Evolutionary conservation across 2,329 filamentous ascomycete species (phyloP).

Genomic region (Seiridium unicorne): DNA sequence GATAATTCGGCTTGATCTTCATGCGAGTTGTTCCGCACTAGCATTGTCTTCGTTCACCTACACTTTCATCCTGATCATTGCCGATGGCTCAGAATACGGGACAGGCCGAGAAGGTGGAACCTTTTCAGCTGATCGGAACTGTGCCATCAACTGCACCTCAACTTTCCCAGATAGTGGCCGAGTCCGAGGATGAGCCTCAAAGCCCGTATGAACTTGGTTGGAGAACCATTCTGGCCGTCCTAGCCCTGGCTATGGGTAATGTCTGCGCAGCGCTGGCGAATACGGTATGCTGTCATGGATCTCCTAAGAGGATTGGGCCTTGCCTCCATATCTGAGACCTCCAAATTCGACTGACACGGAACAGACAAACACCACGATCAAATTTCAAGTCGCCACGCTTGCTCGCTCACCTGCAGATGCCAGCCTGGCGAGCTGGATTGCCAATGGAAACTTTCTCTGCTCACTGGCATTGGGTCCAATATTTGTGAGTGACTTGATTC

Average conservation of each 20-base stretch:
- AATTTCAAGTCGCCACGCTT: not conserved
- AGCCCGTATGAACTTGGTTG: not conserved
- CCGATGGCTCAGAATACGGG: too few species aligned
- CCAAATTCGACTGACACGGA: too few species aligned
- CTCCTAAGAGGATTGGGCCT: not conserved
- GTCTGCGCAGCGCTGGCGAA: constrained; percentile 2
- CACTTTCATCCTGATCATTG: too few species aligned
- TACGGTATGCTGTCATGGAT: not conserved
- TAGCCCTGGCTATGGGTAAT: constrained; percentile 4
- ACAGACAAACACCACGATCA: constrained; percentile 4
- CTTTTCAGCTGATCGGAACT: too few species aligned
- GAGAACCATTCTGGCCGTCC: not conserved
- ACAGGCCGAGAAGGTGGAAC: too few species aligned
- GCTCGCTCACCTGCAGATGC: not conserved
- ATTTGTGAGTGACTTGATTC: not conserved
- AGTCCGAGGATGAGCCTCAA: constrained; percentile 1
- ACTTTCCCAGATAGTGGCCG: not conserved
- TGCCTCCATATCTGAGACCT: not conserved
- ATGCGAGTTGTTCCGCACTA: too few species aligned
- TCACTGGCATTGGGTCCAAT: constrained; percentile 4
- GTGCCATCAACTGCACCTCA: not conserved
- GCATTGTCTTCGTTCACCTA: too few species aligned
- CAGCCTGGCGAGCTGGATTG: constrained; percentile 1
- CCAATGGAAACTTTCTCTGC: constrained; percentile 1
- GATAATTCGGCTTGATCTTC: too few species aligned